phyloP scores from a whole-genome alignment of 306 rosid genomes.

The Gleditsia sinensis region DNA sequence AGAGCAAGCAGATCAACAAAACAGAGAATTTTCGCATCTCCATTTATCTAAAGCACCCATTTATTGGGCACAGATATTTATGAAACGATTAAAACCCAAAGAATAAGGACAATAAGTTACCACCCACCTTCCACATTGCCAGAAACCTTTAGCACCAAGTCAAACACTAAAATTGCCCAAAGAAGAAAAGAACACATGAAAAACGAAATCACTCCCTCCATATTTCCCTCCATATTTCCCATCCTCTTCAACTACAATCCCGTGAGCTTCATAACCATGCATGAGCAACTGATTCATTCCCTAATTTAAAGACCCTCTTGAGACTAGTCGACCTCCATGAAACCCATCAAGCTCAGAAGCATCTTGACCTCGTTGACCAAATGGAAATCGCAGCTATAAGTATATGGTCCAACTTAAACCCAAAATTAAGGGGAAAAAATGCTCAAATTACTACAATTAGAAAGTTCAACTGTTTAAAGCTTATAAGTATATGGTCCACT shows the following conservation, averaged over 20 bases:
- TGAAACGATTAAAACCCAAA: background rate
- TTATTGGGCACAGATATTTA: background rate
- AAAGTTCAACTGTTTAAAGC: no score
- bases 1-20: background rate
- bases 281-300: background rate
- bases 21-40: background rate
- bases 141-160: conserved; percentile 32
- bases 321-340: background rate
- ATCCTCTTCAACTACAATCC: background rate
- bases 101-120: background rate
- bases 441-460: no score
- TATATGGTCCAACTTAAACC: no score
- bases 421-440: no score
- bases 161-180: background rate
- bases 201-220: conserved; percentile 33
- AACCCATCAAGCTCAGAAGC: conserved; percentile 21
- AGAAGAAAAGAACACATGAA: conserved; percentile 12
- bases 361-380: conserved; percentile 30
- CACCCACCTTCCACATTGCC: conserved; percentile 39
- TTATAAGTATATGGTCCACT: no score
- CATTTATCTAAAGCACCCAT: background rate
- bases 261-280: conserved; percentile 9
- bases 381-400: background rate
- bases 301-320: background rate
- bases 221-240: no score